Evolutionary conservation across 345 rosid genomes (phyloP).

Genomic region (Eucalyptus lansdowneana): DNA sequence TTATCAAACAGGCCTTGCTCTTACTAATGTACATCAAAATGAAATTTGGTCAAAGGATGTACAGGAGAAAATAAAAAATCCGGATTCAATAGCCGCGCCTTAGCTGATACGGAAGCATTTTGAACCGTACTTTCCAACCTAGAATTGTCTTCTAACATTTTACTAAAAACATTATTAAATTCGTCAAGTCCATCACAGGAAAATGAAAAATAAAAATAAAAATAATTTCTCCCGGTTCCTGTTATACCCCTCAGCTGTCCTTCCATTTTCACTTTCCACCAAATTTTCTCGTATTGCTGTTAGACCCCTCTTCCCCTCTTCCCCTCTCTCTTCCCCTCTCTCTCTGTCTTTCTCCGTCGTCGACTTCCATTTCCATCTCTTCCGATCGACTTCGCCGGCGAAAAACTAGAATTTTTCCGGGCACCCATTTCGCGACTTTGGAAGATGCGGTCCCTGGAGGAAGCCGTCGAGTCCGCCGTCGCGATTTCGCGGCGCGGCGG

Average conservation of each 20-base stretch:
- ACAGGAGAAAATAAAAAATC: background rate
- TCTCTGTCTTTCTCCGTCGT: background rate
- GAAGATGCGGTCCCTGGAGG: background rate
- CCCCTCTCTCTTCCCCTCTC: background rate
- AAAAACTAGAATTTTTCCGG: background rate
- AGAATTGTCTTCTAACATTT: background rate
- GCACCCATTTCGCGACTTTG: background rate
- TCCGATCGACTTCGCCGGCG: background rate
- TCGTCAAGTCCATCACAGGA: background rate
- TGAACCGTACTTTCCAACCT: background rate
- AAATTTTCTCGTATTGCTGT: conserved; percentile 13
- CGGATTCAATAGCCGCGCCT: background rate
- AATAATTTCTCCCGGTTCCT: background rate
- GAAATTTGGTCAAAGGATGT: background rate
- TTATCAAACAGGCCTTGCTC: fast-evolving
- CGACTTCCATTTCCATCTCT: background rate
- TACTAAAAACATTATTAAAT: background rate
- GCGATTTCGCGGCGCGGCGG: background rate
- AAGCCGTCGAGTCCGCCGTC: background rate
- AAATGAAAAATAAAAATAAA: background rate
- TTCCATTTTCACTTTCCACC: background rate
- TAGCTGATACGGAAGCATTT: background rate
- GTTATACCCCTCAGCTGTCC: background rate
- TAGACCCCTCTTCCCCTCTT: background rate
- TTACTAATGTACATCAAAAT: background rate